Evolutionary conservation across 2,329 filamentous ascomycete species (phyloP).

Genomic region (Magnaporthales sp.): DNA sequence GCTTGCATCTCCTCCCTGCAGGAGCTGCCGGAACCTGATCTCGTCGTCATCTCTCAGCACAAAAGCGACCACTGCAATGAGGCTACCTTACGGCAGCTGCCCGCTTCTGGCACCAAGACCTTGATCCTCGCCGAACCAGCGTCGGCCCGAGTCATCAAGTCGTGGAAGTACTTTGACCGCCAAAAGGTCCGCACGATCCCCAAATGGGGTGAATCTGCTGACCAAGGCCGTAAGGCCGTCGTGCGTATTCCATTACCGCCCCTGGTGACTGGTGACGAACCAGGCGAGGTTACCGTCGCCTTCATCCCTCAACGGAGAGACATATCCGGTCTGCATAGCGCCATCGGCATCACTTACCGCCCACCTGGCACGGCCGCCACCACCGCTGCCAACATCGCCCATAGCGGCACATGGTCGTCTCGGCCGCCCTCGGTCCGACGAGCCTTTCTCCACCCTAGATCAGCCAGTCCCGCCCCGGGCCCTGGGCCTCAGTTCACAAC

Average conservation of each 20-base stretch:
- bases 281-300: conserved; percentile 63
- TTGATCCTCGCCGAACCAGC: conserved; percentile 58
- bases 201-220: conserved; percentile 34
- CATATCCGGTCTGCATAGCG: conserved; percentile 52
- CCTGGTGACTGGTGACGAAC: conserved; percentile 37
- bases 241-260: conserved; percentile 44
- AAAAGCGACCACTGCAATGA: conserved; percentile 62
- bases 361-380: conserved; percentile 32
- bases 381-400: not conserved
- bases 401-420: conserved; percentile 7
- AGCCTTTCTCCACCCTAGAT: not conserved
- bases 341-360: conserved; percentile 64
- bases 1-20: conserved; percentile 46
- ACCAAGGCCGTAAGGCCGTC: conserved; percentile 23
- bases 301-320: conserved; percentile 55
- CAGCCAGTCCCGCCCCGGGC: not conserved
- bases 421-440: not conserved
- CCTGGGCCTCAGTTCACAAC: not conserved
- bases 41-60: conserved; percentile 36
- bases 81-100: conserved; percentile 57
- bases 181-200: conserved; percentile 35
- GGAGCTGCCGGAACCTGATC: conserved; percentile 32
- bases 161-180: conserved; percentile 60
- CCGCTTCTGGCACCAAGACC: conserved; percentile 40
- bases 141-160: conserved; percentile 55